Base-by-base conservation (phyloP, 2,329 filamentous ascomycete genomes). In the Xylariales sp. region DNA sequence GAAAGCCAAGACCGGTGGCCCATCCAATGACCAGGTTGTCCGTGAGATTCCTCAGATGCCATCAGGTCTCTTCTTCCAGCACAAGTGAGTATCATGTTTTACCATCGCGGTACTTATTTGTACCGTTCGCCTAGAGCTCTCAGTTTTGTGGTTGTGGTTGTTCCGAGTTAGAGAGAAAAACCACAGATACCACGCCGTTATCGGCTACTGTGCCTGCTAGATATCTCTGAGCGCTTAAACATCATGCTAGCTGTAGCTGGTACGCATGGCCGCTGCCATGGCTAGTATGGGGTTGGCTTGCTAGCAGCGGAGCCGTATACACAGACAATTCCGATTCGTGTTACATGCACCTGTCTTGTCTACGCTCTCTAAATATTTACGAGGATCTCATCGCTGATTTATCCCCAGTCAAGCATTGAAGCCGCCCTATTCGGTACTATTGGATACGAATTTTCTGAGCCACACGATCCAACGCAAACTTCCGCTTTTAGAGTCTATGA, bases 391-490 rank as follows among this genome's bases (percentile, higher is more conserved):
- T 30, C 7, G 14, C 67, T 71, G 46, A 71, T 34, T 23, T 34
- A 49, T 45, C 28, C 55, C 43, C 16, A 70, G 97, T 82, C 91
- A 90, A 61, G 91, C 93, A 61, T 88, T 97, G 52, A 89, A 93
- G 10, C 93, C 94, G 3, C 93, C 94, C 1, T 97, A 97, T 83
- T 81, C 81, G 3, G 69, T 73, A 1, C 57, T 73, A 3, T 67
- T 73, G 12, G 76, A 97, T 80, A 95, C 93, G 79, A 97, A 97
- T 78, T 97, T 97, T 78, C 86, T 97, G 70, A 93, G 57, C 65
- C 94, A 97, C 80, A 96, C 94, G 0, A 93, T 98, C 1, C 92
- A 94, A 80, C 89, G 91, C 73, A 98, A 99, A 82, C 88, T 98
- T 23, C 93, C 94, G 41, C 83, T 98, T 12, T 86, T 97, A 23